Evolutionary conservation across 2,329 filamentous ascomycete species (phyloP), one percentile per base, ranked within the genome.

Genomic region (Hypoxylon sp.): DNA sequence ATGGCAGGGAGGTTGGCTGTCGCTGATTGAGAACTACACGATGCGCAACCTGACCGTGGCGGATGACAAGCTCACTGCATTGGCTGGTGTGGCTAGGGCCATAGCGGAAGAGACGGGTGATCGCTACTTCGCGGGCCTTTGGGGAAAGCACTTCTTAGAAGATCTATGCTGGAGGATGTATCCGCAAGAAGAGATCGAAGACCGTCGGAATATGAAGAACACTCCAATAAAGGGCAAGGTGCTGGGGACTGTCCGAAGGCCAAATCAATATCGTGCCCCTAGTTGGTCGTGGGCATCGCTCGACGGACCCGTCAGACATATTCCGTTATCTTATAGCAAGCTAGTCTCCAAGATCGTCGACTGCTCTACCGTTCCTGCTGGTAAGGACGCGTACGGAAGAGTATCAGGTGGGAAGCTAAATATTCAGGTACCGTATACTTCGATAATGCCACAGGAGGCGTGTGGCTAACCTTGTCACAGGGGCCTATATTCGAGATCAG

Each of bases 211-310:
- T 39, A 46, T 47, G 43, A 65, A 53, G 54, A 59, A 8, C 41
- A 65, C 61, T 2, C 53, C 51, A 12, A 14, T 41, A 2, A 56
- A 29, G 27, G 61, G 54, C 0, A 63, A 54, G 21, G 2, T 43
- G 11, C 14, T 58, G 25, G 54, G 66, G 16, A 46, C 23, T 11
- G 37, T 58, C 41, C 55, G 52, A 9, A 63, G 47, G 34, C 52
- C 51, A 12, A 19, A 19, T 8, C 25, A 47, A 19, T 62, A 65
- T 63, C 55, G 50, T 32, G 46, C 48, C 9, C 58, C 65, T n/a
- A 60, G 46, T 11, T 65, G 58, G 51, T 68, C 62, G 37, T 62
- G 54, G 62, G 54, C 58, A n/a, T 60, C 58, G 2, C 58, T 60
- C 27, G 54, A 68, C 19, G 55, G 65, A 19, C 58, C 58, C 12